Conservation (phyloP, 768 basidiomycete genomes). For the Termitomyces sp. region DNA sequence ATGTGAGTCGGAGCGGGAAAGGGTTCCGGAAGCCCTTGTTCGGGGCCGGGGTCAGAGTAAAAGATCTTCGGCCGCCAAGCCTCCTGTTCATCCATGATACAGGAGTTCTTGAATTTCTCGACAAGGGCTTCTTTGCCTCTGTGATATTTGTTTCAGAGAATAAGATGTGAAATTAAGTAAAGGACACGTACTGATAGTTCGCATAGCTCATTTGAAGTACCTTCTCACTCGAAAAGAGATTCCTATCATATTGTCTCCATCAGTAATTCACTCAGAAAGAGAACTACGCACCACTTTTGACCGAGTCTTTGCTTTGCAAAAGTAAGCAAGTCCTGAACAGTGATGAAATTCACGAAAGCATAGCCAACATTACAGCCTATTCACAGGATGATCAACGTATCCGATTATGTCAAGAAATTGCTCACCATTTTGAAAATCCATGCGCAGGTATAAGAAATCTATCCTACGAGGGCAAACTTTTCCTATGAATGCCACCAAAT, state of each 20-base stretch:
- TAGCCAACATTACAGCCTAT: conserved; percentile 77
- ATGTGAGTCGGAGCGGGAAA: conserved; percentile 83
- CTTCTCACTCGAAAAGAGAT: conserved; percentile 90
- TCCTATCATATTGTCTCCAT: conserved; percentile 41
- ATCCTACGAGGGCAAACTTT: conserved; percentile 71
- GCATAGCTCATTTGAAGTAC: conserved; percentile 90
- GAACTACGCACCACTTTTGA: conserved; percentile 65
- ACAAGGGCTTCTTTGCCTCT: conserved; percentile 89
- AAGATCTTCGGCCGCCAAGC: conserved; percentile 84
- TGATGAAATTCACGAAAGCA: conserved; percentile 89
- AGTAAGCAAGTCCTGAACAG: conserved; percentile 64
- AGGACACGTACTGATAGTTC: conserved; percentile 74
- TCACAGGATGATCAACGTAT: background rate
- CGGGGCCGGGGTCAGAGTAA: conserved; percentile 62
- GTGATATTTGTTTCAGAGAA: background rate
- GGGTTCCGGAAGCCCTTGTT: conserved; percentile 70
- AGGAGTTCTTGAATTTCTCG: conserved; percentile 88
- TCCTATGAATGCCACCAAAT: conserved; percentile 60
- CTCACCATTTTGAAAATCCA: conserved; percentile 80
- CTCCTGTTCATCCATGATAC: conserved; percentile 84
- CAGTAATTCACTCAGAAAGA: background rate
- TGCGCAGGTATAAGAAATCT: conserved; percentile 84
- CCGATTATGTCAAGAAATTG: background rate
- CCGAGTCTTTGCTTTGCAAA: conserved; percentile 75
- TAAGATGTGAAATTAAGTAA: background rate